Evolutionary conservation across 495 filamentous ascomycete genomes (phyloP).

Genomic region (Trichoderma erinaceum): DNA sequence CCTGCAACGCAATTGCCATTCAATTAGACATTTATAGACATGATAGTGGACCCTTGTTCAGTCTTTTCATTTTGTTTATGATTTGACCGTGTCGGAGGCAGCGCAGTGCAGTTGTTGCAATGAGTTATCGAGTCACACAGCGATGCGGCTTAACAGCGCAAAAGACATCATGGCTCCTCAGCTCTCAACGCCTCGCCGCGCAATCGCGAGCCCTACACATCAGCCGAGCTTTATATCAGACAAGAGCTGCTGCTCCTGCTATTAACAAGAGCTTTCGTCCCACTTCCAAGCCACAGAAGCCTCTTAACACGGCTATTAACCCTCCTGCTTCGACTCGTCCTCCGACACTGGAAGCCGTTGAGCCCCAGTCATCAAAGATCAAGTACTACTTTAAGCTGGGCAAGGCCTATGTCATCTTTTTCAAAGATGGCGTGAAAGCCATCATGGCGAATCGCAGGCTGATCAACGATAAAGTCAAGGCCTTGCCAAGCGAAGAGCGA

Average conservation of each 20-base stretch:
- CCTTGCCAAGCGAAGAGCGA: slow-evolving; percentile 18
- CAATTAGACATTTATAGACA: too few relatives aligned
- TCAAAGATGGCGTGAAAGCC: slow-evolving; percentile 73
- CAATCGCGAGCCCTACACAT: neutral
- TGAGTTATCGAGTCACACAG: slow-evolving; percentile 2
- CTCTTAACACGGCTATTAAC: slow-evolving; percentile 38
- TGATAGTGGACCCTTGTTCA: neutral
- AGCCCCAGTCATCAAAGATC: slow-evolving; percentile 33
- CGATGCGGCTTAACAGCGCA: neutral
- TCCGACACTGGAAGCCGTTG: slow-evolving; percentile 49
- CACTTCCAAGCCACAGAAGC: neutral
- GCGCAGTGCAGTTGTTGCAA: neutral
- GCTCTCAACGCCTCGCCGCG: neutral
- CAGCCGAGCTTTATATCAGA: neutral
- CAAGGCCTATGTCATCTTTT: slow-evolving; percentile 66
- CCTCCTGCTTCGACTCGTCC: slow-evolving; percentile 54
- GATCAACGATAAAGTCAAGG: slow-evolving; percentile 30
- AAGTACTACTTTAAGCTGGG: slow-evolving; percentile 44
- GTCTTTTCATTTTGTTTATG: neutral
- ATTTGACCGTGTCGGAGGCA: neutral
- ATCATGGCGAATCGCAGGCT: slow-evolving; percentile 51
- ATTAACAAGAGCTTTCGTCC: neutral
- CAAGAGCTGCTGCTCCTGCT: neutral
- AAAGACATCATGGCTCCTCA: neutral
- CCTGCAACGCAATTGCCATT: too few relatives aligned